A percentile compares a stretch with the other conserved stretches of the same genome.
Conservation (phyloP, 768 basidiomycete species). For the Gautieria morchelliformis region DNA sequence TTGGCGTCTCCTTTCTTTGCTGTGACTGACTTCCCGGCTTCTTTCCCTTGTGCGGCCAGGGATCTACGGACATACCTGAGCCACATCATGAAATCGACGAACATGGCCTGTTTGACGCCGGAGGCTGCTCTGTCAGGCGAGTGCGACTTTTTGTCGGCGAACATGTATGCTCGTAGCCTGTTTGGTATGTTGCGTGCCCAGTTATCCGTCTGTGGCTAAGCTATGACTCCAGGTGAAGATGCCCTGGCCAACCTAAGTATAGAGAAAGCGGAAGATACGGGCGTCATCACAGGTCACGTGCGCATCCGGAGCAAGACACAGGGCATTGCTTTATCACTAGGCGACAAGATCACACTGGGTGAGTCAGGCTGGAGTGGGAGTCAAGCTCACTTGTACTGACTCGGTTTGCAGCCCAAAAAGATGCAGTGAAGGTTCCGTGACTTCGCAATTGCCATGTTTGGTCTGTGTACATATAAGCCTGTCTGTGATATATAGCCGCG, state of each 20-base stretch:
- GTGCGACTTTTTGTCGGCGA: constrained; percentile 94
- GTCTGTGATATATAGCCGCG: background rate
- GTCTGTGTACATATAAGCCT: background rate
- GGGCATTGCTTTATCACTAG: constrained; percentile 89
- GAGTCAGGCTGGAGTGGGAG: constrained; percentile 10
- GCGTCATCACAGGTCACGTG: constrained; percentile 84
- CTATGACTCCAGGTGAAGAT: constrained; percentile 65
- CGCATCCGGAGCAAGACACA: constrained; percentile 97
- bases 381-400: background rate
- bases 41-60: constrained; percentile 25
- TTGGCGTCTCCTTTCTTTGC: background rate
- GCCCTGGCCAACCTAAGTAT: constrained; percentile 92
- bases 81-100: constrained; percentile 94
- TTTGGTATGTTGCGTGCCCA: constrained; percentile 58
- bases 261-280: constrained; percentile 69
- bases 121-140: constrained; percentile 83
- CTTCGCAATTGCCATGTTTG: background rate
- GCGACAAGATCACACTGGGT: constrained; percentile 76
- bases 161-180: constrained; percentile 89
- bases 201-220: background rate
- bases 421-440: constrained; percentile 5
- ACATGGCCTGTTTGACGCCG: constrained; percentile 95
- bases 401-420: constrained; percentile 13
- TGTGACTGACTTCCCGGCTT: background rate
- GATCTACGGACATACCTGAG: constrained; percentile 84